phyloP scores from a whole-genome alignment of 495 filamentous ascomycete genomes.

The Lasiosphaeria ovina region DNA sequence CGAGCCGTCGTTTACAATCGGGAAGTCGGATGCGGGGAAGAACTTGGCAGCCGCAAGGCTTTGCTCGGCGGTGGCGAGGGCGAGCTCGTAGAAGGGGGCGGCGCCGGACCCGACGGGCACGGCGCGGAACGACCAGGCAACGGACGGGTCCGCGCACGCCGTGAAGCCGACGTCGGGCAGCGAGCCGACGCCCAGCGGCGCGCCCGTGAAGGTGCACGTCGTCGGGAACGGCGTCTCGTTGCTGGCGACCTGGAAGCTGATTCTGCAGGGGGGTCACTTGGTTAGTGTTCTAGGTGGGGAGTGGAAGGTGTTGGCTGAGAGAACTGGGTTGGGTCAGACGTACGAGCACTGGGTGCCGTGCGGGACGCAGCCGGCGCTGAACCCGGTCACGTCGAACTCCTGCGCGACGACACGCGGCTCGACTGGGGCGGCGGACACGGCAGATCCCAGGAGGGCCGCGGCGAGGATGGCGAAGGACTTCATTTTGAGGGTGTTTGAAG shows the following conservation, averaged over 20 bases:
- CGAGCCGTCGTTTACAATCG: constrained; percentile 15
- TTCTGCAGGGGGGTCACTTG: constrained; percentile 11
- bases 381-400: constrained; percentile 25
- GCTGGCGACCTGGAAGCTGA: constrained; percentile 22
- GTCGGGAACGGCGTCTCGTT: constrained; percentile 25
- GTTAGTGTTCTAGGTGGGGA: background rate
- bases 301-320: background rate
- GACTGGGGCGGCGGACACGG: constrained; percentile 23
- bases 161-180: constrained; percentile 22
- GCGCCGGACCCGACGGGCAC: background rate
- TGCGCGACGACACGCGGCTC: constrained; percentile 21
- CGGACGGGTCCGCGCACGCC: constrained; percentile 17
- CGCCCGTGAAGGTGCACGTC: constrained; percentile 17
- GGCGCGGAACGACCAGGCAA: constrained; percentile 23
- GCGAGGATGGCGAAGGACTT: constrained; percentile 15
- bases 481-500: constrained; percentile 12
- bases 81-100: constrained; percentile 21
- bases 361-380: constrained; percentile 30
- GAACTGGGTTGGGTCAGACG: background rate
- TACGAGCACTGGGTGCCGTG: constrained; percentile 34
- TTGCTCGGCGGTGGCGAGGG: constrained; percentile 20
- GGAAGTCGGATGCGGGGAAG: constrained; percentile 17
- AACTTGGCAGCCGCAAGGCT: constrained; percentile 20
- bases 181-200: constrained; percentile 13
- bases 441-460: constrained; percentile 11